Evolutionary conservation across 495 filamentous ascomycete genomes (phyloP).

Genomic region (Lentithecium fluviatile): DNA sequence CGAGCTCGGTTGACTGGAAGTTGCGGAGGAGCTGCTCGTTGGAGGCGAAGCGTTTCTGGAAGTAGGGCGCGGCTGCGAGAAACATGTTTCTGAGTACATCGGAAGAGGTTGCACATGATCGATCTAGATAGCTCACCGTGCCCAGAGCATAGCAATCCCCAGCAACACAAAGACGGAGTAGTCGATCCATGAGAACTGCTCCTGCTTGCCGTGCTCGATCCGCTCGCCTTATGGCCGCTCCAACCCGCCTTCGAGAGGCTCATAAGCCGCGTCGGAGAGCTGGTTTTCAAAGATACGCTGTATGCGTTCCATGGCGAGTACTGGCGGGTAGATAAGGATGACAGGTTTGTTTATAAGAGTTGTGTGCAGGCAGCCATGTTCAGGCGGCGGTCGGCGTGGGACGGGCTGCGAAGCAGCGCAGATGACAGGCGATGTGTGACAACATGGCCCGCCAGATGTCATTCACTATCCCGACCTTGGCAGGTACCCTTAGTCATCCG

Average conservation of each 20-base stretch:
- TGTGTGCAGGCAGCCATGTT: too few species aligned
- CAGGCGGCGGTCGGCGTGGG: too few species aligned
- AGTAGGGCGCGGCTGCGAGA: conserved; percentile 92
- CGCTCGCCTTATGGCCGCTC: conserved; percentile 31
- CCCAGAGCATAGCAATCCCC: conserved; percentile 95
- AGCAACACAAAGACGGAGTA: conserved; percentile 84
- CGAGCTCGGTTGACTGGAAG: conserved; percentile 85
- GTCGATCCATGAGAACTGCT: conserved; percentile 58
- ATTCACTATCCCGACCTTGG: too few species aligned
- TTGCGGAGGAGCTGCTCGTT: conserved; percentile 67
- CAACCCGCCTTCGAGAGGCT: conserved; percentile 38
- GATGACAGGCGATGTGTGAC: too few species aligned
- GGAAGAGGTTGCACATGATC: not conserved
- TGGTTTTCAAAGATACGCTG: conserved; percentile 27
- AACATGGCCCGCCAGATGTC: too few species aligned
- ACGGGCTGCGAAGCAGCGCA: too few species aligned
- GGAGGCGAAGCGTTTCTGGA: conserved; percentile 74
- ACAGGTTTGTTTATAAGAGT: not conserved
- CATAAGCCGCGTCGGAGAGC: conserved; percentile 32
- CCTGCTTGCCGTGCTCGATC: conserved; percentile 14
- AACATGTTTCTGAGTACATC: conserved; percentile 86
- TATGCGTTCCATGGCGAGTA: conserved; percentile 40
- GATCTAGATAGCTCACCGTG: conserved; percentile 66
- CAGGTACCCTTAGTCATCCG: too few species aligned
- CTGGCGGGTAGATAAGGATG: not conserved